Percentiles rank a stretch among this genome's conserved stretches.
Evolutionary conservation across 148 eudicot species (phyloP).

Genomic region (Oxyria digyna): DNA sequence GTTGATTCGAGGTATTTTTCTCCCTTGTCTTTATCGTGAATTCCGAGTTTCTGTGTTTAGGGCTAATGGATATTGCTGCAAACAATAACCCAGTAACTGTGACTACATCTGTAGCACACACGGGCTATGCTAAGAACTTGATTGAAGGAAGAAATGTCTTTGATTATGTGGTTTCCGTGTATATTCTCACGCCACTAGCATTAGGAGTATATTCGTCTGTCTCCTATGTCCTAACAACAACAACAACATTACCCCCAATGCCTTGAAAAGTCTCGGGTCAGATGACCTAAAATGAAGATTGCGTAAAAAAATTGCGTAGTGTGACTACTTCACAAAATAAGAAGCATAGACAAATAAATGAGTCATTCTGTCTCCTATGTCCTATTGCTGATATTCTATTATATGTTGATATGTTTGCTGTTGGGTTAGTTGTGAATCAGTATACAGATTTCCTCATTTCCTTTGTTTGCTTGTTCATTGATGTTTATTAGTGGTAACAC

Average conservation of each 20-base stretch:
- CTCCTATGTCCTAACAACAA: no score
- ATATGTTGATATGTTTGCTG: not conserved
- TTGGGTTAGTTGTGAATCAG: not conserved
- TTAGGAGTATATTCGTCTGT: not conserved
- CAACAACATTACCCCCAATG: no score
- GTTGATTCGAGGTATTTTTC: conserved; percentile 9
- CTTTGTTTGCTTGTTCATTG: not conserved
- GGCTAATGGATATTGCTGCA: not conserved
- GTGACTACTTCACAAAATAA: no score
- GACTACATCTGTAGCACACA: not conserved
- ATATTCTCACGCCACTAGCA: not conserved
- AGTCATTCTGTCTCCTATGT: not conserved
- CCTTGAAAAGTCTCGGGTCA: no score
- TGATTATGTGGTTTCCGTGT: no score
- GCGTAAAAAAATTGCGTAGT: not conserved
- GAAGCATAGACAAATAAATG: no score
- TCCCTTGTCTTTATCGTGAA: not conserved
- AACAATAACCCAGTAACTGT: not conserved
- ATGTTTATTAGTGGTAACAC: no score
- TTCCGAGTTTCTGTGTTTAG: not conserved
- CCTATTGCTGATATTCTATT: not conserved
- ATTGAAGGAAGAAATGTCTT: no score
- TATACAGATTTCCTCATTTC: not conserved
- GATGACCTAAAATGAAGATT: no score
- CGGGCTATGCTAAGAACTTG: no score